Conservation (phyloP, 192 early-diverging fungal genomes). For the Lobosporangium transversale region DNA sequence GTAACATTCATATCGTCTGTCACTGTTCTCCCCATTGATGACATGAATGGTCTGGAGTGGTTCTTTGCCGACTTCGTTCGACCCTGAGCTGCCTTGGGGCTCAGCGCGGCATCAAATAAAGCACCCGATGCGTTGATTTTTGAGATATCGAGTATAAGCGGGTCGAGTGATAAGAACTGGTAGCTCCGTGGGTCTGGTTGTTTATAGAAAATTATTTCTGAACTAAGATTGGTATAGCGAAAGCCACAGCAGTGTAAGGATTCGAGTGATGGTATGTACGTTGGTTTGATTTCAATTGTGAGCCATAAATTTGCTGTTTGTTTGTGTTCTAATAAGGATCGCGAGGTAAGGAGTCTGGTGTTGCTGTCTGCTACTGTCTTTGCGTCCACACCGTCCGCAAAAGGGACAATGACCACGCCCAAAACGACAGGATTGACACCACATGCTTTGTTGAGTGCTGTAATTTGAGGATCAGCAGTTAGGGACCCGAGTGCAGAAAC, state of each 20-base stretch:
- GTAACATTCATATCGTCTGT: constrained; percentile 56
- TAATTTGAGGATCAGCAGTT: constrained; percentile 30
- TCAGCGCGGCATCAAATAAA: constrained; percentile 44
- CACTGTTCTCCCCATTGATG: constrained; percentile 37
- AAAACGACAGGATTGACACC: constrained; percentile 43
- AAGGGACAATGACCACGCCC: constrained; percentile 37
- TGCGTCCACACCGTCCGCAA: constrained; percentile 35
- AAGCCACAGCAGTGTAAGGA: constrained; percentile 54
- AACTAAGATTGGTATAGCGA: constrained; percentile 52
- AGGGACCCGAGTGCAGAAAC: constrained; percentile 31
- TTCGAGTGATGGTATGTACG: constrained; percentile 53
- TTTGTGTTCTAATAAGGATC: constrained; percentile 35
- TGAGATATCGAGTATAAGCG: constrained; percentile 74
- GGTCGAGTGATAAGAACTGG: constrained; percentile 75
- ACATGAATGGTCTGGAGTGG: constrained; percentile 20
- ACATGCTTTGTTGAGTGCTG: constrained; percentile 28
- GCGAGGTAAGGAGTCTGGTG: constrained; percentile 21
- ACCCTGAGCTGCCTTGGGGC: constrained; percentile 51
- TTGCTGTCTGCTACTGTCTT: constrained; percentile 43
- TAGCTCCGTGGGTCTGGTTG: constrained; percentile 66
- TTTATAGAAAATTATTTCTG: constrained; percentile 66
- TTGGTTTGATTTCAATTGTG: constrained; percentile 52
- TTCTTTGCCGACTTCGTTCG: constrained; percentile 41
- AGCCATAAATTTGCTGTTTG: constrained; percentile 55
- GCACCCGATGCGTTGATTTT: constrained; percentile 42